phyloP scores from a whole-genome alignment of 768 basidiomycete species.

The Suillus placidus region DNA sequence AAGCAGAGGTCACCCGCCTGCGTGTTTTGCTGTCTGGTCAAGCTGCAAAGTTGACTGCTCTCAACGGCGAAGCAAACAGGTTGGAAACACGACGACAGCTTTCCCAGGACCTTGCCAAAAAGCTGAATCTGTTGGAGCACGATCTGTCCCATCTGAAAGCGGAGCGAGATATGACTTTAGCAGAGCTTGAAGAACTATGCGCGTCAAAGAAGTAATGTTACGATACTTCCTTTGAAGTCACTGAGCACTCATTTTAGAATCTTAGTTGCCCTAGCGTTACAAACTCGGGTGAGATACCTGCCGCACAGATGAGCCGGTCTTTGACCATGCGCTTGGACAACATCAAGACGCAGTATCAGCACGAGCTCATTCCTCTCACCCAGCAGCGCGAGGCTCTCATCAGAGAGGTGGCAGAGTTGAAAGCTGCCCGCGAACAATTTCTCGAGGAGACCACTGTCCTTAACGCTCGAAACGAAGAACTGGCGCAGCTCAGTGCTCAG shows the following conservation, averaged over 20 bases:
- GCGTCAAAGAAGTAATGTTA: conserved; percentile 63
- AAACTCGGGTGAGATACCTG: conserved; percentile 39
- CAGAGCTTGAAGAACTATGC: conserved; percentile 90
- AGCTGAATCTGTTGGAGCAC: conserved; percentile 76
- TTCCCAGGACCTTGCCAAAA: conserved; percentile 76
- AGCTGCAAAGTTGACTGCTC: conserved; percentile 80
- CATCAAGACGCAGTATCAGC: conserved; percentile 85
- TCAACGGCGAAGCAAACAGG: conserved; percentile 76
- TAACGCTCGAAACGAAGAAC: conserved; percentile 89
- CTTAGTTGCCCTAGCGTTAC: conserved; percentile 30
- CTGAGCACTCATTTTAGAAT: conserved; percentile 21
- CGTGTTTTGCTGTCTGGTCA: conserved; percentile 88
- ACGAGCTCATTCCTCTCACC: conserved; percentile 82
- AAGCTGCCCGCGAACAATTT: conserved; percentile 81
- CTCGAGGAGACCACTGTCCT: conserved; percentile 91
- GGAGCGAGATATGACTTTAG: conserved; percentile 89
- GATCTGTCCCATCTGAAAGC: conserved; percentile 86
- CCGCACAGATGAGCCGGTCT: conserved; percentile 59
- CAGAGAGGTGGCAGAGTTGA: conserved; percentile 86
- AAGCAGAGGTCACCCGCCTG: conserved; percentile 87
- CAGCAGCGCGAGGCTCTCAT: conserved; percentile 77
- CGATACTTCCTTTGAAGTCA: conserved; percentile 19
- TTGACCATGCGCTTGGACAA: conserved; percentile 84
- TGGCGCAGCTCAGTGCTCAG: conserved; percentile 84
- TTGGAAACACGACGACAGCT: conserved; percentile 81